phyloP scores from a whole-genome alignment of 2,329 filamentous ascomycete genomes.

The Leptosphaerulina australis region DNA sequence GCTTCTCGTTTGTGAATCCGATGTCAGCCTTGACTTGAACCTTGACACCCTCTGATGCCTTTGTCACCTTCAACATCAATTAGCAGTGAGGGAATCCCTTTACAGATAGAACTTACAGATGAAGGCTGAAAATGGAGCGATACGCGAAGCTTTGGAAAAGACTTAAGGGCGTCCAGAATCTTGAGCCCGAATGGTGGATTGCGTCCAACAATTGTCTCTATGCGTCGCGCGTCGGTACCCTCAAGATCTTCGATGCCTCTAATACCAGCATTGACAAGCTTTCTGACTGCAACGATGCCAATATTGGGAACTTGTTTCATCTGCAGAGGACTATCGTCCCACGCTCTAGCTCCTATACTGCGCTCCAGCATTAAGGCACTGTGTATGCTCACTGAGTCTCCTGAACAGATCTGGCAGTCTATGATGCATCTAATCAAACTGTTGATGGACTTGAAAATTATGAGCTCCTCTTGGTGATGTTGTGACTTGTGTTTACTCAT shows the following conservation, averaged over 20 bases:
- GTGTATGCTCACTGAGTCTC: conserved; percentile 70
- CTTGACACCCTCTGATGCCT: conserved; percentile 53
- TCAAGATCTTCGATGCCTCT: conserved; percentile 74
- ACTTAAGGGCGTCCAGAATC: conserved; percentile 66
- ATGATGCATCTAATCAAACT: conserved; percentile 76
- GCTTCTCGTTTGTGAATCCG: conserved; percentile 71
- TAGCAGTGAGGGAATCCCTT: background rate
- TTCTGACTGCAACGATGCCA: conserved; percentile 75
- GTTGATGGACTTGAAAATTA: conserved; percentile 71
- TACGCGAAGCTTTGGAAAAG: conserved; percentile 73
- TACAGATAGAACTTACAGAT: conserved; percentile 43
- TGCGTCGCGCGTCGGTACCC: conserved; percentile 68
- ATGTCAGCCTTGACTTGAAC: conserved; percentile 70
- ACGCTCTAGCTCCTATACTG: conserved; percentile 74
- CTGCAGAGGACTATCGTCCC: conserved; percentile 83
- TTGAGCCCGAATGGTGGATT: conserved; percentile 84
- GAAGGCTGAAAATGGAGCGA: conserved; percentile 58
- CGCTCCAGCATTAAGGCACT: conserved; percentile 78
- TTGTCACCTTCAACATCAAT: conserved; percentile 24
- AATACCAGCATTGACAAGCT: conserved; percentile 73
- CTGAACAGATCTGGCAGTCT: conserved; percentile 68
- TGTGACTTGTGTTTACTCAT: conserved; percentile 61
- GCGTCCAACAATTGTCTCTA: conserved; percentile 77
- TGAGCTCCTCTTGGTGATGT: conserved; percentile 64
- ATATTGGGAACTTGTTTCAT: conserved; percentile 83